Conservation (phyloP, 2,329 filamentous ascomycete species). For the Hypoxylon sp. region DNA sequence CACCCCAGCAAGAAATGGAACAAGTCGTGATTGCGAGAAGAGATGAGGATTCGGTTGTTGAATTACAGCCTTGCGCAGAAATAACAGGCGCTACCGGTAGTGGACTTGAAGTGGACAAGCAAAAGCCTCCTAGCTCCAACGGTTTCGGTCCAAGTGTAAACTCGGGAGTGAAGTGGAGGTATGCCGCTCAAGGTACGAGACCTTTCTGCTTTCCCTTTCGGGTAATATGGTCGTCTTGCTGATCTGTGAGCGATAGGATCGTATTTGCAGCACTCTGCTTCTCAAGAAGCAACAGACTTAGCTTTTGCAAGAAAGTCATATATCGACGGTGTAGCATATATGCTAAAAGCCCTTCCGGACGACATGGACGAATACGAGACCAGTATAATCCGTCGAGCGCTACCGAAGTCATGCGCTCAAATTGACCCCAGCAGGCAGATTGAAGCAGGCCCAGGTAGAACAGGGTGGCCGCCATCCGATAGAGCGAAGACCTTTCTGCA, state of each 20-base stretch:
- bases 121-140: conserved; percentile 10
- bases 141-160: conserved; percentile 2
- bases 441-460: conserved; percentile 14
- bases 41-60: conserved; percentile 35
- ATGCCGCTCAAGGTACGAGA: conserved; percentile 52
- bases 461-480: conserved; percentile 41
- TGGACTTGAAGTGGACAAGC: conserved; percentile 18
- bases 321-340: conserved; percentile 73
- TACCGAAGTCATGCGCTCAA: conserved; percentile 58
- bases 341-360: conserved; percentile 73
- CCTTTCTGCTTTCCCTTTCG: neutral
- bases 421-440: conserved; percentile 13
- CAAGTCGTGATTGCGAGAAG: conserved; percentile 33
- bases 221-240: conserved; percentile 1
- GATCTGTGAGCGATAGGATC: conserved; percentile 37
- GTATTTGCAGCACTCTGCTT: conserved; percentile 48
- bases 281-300: conserved; percentile 57
- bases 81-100: conserved; percentile 10
- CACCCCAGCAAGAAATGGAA: conserved; percentile 32
- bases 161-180: conserved; percentile 49
- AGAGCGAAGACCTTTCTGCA: conserved; percentile 68
- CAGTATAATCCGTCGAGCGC: conserved; percentile 64
- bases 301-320: conserved; percentile 73
- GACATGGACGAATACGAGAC: conserved; percentile 70
- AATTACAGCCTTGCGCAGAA: conserved; percentile 27